Percentiles rank a stretch among this genome's conserved stretches.
Conservation (phyloP, 495 filamentous ascomycete genomes). For the Penicillium tannophilum region DNA sequence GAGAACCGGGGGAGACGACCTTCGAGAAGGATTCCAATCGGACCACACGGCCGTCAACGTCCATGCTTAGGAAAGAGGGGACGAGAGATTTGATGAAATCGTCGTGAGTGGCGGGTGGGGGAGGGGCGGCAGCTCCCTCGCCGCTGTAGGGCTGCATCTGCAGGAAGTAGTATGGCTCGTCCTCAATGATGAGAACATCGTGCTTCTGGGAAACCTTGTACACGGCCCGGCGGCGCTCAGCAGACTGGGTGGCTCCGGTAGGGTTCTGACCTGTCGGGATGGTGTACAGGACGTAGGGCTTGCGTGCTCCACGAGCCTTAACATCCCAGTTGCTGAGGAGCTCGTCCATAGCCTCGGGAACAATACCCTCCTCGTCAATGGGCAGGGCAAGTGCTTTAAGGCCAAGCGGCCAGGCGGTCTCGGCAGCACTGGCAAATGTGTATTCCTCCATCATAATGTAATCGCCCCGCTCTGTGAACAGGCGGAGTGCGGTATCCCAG, state of each 20-base stretch:
- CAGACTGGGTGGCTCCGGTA: conserved; percentile 79
- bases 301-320: conserved; percentile 56
- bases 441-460: conserved; percentile 83
- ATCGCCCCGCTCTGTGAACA: conserved; percentile 73
- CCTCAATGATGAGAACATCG: conserved; percentile 86
- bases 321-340: conserved; percentile 69
- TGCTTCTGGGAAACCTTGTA: conserved; percentile 80
- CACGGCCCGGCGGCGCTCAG: conserved; percentile 63
- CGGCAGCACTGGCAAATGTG: conserved; percentile 78
- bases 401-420: conserved; percentile 79
- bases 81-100: conserved; percentile 63
- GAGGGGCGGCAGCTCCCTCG: conserved; percentile 47
- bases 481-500: conserved; percentile 74
- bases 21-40: conserved; percentile 73
- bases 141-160: conserved; percentile 88
- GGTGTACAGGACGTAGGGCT: conserved; percentile 65
- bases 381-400: conserved; percentile 68
- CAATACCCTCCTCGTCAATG: conserved; percentile 76
- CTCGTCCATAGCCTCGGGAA: conserved; percentile 67
- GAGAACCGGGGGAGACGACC: conserved; percentile 62
- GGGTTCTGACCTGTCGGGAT: conserved; percentile 83
- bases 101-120: conserved; percentile 55
- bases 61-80: conserved; percentile 63
- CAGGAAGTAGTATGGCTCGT: conserved; percentile 98
- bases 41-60: conserved; percentile 67